These are phyloP conservation scores for Pyrus pyrifolia DNA, from an alignment of 306 rosid species.

Conservation along the genomic window DNA sequence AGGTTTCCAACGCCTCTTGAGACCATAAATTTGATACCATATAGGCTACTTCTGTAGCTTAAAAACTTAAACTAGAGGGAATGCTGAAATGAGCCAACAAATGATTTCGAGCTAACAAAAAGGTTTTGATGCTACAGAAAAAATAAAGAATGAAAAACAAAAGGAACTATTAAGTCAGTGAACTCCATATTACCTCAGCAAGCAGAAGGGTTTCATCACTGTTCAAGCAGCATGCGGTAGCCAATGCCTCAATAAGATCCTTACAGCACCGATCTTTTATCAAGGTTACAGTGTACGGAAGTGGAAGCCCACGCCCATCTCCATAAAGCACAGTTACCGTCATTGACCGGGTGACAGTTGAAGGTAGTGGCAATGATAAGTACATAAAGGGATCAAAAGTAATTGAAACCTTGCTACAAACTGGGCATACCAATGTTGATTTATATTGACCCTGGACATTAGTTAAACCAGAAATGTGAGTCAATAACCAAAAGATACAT, in stretches of 20 bases:
- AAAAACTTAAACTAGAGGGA: neutral
- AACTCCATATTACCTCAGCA: conserved; percentile 63
- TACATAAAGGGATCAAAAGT: conserved; percentile 99
- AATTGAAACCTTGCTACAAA: conserved; percentile 81
- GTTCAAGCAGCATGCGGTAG: conserved; percentile 74
- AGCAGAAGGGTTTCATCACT: conserved; percentile 86
- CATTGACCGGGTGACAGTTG: conserved; percentile 74
- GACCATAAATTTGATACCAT: neutral
- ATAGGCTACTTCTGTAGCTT: neutral
- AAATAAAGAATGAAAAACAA: neutral
- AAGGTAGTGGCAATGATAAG: conserved; percentile 91
- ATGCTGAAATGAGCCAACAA: neutral
- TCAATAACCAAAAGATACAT: neutral
- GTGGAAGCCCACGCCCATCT: conserved; percentile 87
- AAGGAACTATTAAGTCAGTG: neutral
- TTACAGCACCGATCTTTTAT: conserved; percentile 61
- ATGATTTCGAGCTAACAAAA: neutral
- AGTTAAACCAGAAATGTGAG: conserved; percentile 6
- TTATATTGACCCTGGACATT: conserved; percentile 93
- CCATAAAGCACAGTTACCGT: conserved; percentile 73
- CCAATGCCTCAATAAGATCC: conserved; percentile 70
- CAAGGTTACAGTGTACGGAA: conserved; percentile 72
- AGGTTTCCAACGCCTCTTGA: neutral
- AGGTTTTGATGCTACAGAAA: neutral
- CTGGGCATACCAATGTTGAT: conserved; percentile 95